Percentiles rank a stretch among this genome's conserved stretches.
Evolutionary conservation across 2,329 filamentous ascomycete species (phyloP).

Genomic region (Coniochaeta sp.): DNA sequence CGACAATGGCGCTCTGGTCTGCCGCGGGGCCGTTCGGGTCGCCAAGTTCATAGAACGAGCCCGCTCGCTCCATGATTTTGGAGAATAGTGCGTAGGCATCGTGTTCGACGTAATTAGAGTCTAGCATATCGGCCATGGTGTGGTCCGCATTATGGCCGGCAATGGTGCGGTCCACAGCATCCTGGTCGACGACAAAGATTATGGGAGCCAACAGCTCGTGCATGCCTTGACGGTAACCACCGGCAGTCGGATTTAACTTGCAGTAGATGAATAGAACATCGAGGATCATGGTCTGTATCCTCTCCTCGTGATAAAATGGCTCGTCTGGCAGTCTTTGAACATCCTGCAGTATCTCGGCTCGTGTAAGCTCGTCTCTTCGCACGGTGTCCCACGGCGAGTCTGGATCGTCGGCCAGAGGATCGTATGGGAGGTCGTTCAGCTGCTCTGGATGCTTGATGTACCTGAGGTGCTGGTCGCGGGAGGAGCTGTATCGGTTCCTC

Average conservation of each 20-base stretch:
- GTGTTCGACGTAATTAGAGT: conserved; percentile 73
- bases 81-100: conserved; percentile 84
- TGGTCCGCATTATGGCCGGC: conserved; percentile 33
- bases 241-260: conserved; percentile 79
- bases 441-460: conserved; percentile 81
- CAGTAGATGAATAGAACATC: conserved; percentile 93
- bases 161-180: conserved; percentile 56
- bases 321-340: conserved; percentile 91
- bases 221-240: conserved; percentile 96
- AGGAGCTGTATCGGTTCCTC: conserved; percentile 64
- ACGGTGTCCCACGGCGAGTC: conserved; percentile 90
- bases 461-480: conserved; percentile 68
- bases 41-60: conserved; percentile 75
- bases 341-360: conserved; percentile 88
- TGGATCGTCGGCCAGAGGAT: conserved; percentile 79
- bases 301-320: conserved; percentile 74
- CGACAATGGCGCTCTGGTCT: conserved; percentile 62
- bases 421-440: conserved; percentile 59
- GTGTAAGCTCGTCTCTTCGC: conserved; percentile 73
- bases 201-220: conserved; percentile 91
- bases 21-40: conserved; percentile 26
- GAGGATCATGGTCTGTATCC: conserved; percentile 72
- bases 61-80: conserved; percentile 79
- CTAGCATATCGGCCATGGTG: conserved; percentile 58
- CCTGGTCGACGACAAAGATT: conserved; percentile 73